Base-by-base conservation (phyloP, 2,329 filamentous ascomycete genomes). In the Pseudocercospora fuligena region DNA sequence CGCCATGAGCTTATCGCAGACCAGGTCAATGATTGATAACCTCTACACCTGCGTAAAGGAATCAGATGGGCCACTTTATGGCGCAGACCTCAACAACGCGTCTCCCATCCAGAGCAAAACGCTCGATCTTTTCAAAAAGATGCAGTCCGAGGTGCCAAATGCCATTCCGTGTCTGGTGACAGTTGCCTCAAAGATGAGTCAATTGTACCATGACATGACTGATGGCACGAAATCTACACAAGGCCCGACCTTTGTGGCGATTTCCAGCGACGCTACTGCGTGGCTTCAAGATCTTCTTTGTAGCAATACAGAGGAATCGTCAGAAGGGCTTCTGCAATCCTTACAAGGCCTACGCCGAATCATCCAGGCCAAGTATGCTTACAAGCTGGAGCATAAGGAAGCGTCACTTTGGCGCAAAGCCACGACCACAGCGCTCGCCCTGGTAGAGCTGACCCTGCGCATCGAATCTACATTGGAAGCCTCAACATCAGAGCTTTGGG, bases 211-310 rank as follows among this genome's bases (percentile, higher is more conserved):
- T 72, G 79, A 82, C 0, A 73, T 74, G 16, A 65, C 69, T 5
- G 72, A 65, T 9, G 60, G 46, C 43, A 40, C 33, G 68, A 27
- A 67, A 66, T 0, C 65, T 71, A 11, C 66, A 68, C 19, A 77
- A 74, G 63, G 75, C 60, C 91, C 92, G 6, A 97, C 93, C 0
- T 98, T 93, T 75, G 89, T 99, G 63, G 94, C 95, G 36, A 87
- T 98, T 75, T 93, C 94, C 0, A 97, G 95, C 78, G 87, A 88
- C 21, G 89, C 90, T 66, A 95, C 97, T 85, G 82, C 85, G 1
- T 86, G 93, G 54, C 79, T 96, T 1, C 84, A 91, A 69, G 81
- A 80, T 0, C 80, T 92, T 2, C 82, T 88, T 3, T 80, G 82
- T 16, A 78, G 81, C 0, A 88, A 91, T 25, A 75, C 82, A n/a